Evolutionary conservation across 768 basidiomycete genomes (phyloP), one percentile per base, ranked within the genome.

Genomic region (Sarcomyxa edulis): DNA sequence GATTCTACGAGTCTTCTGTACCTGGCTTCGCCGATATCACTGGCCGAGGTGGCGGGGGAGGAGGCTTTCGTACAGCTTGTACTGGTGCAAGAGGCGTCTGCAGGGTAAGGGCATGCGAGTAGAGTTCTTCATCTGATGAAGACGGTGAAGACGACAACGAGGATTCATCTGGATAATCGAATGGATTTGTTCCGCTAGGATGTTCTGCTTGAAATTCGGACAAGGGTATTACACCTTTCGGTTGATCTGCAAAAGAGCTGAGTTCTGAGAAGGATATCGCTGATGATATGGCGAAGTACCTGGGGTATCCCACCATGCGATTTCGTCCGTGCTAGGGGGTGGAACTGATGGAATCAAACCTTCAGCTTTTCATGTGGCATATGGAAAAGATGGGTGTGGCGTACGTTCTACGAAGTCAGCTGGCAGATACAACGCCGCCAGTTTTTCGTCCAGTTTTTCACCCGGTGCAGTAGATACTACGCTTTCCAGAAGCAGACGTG

Each of bases 81-180:
- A 80, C 71, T 15, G 87, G 85, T 31, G 72, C 68, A 48, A 88
- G 74, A 6, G 86, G 84, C 34, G 77, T 66, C 47, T 80, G 87
- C 35, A 88, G 54, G n/a, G 76, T 65, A 27, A 81, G 64, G 5
- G 85, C 86, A 50, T 85, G 73, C 23, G 71, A 73, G 60, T 88
- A 92, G 14, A 92, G 63, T 50, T 90, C 87, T 53, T 92, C 89
- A 46, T 92, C 89, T 2, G 85, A 87, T 6, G 85, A 84, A 6
- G 89, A 84, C 6, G 84, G 83, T 3, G 82, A 87, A 3, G 82
- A 80, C 10, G 85, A 84, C 23, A 79, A 48, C 5, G 82, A 71
- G 0, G 84, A 85, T 29, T 77, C 74, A 33, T 57, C 58, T 2
- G 77, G 71, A 16, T 81, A 83, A 48, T 86, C 83, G 49, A 90